Percentiles rank a stretch among this genome's conserved stretches.
phyloP scores from a whole-genome alignment of 805 yeast species.

The Ogataea nakhonphanomensis region DNA sequence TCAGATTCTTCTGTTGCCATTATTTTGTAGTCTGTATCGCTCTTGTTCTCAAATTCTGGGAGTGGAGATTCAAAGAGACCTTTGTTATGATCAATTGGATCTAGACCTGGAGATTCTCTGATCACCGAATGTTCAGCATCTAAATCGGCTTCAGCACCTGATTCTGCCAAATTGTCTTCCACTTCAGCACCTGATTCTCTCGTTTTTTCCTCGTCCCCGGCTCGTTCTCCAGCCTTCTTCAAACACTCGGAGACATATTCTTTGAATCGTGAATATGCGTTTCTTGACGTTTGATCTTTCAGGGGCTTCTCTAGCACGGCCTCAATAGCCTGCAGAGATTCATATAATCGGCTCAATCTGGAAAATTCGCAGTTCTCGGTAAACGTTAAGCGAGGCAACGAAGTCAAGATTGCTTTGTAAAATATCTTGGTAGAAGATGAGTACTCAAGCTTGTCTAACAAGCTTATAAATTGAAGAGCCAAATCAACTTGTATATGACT shows the following conservation, averaged over 20 bases:
- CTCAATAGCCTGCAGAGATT: slow-evolving; percentile 22
- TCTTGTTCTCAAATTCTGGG: too few relatives aligned
- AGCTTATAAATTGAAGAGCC: slow-evolving; percentile 50
- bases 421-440: slow-evolving; percentile 48
- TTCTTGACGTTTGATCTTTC: slow-evolving; percentile 23
- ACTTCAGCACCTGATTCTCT: slow-evolving; percentile 13
- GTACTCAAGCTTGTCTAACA: slow-evolving; percentile 46
- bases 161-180: slow-evolving; percentile 2
- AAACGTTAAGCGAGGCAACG: slow-evolving; percentile 47
- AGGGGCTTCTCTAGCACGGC: slow-evolving; percentile 27
- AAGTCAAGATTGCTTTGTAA: slow-evolving; percentile 50
- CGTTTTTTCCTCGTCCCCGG: slow-evolving; percentile 3
- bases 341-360: slow-evolving; percentile 23
- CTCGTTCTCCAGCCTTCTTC: slow-evolving; percentile 15
- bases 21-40: too few relatives aligned
- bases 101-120: too few relatives aligned
- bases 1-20: too few relatives aligned
- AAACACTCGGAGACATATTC: slow-evolving; percentile 28
- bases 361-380: slow-evolving; percentile 28
- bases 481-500: slow-evolving; percentile 55
- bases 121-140: background rate
- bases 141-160: slow-evolving; percentile 2
- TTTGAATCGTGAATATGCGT: slow-evolving; percentile 25
- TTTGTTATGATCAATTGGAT: too few relatives aligned
- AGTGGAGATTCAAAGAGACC: too few relatives aligned